Conservation (phyloP, 305 asterid species). For the Salvia sclarea region DNA sequence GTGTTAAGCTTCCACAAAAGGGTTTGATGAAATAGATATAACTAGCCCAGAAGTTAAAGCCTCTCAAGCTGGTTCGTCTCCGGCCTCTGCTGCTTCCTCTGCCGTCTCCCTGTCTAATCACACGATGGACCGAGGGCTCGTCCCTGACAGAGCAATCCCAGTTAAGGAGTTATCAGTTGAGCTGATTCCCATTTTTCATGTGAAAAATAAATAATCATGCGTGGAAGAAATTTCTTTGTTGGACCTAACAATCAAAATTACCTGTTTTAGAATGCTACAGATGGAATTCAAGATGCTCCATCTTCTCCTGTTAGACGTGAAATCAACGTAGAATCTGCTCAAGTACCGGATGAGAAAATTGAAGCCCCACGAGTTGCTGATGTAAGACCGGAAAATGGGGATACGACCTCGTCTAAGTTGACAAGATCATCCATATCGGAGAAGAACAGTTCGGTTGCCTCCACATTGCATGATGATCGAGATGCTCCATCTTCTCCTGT, state of each 20-base stretch:
- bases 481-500: conserved; percentile 44
- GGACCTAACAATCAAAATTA: conserved; percentile 47
- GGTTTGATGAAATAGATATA: conserved; percentile 33
- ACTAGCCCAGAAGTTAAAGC: conserved; percentile 39
- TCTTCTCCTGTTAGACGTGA: conserved; percentile 39
- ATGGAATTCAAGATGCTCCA: conserved; percentile 43
- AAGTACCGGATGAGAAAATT: conserved; percentile 31
- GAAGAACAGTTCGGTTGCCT: conserved; percentile 27
- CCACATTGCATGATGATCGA: conserved; percentile 31
- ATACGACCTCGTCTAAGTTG: conserved; percentile 36
- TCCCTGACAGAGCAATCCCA: conserved; percentile 40
- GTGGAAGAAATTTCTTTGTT: conserved; percentile 32
- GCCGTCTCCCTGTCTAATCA: conserved; percentile 26
- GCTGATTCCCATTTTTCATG: conserved; percentile 30
- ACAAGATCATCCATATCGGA: conserved; percentile 31
- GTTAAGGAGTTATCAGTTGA: conserved; percentile 60
- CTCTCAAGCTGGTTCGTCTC: conserved; percentile 42
- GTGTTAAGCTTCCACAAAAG: conserved; percentile 47
- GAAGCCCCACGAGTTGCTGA: conserved; percentile 33
- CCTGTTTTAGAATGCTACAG: conserved; percentile 73
- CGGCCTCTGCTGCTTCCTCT: conserved; percentile 36
- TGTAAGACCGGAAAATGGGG: conserved; percentile 30
- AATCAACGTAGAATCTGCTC: conserved; percentile 34
- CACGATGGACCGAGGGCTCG: conserved; percentile 28
- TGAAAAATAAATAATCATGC: neutral